These are phyloP conservation scores for Russula vinacea DNA, from an alignment of 768 basidiomycete genomes.

Conservation along the genomic window DNA sequence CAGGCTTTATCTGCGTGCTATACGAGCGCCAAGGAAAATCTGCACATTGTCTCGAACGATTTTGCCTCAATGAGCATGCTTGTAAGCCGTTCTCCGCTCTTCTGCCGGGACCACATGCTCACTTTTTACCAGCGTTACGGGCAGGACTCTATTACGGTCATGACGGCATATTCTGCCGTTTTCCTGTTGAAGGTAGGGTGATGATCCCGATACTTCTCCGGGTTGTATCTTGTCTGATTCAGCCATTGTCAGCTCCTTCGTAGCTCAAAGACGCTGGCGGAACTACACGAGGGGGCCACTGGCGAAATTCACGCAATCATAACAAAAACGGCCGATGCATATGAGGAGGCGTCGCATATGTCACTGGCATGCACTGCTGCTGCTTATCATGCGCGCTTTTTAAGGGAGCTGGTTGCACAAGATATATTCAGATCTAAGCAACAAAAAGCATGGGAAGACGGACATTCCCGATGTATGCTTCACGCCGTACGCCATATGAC, in stretches of 20 bases:
- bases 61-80: constrained; percentile 73
- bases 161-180: constrained; percentile 84
- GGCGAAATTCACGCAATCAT: constrained; percentile 66
- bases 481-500: neutral
- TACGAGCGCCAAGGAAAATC: constrained; percentile 65
- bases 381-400: constrained; percentile 77
- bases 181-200: constrained; percentile 66
- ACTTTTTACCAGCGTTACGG: constrained; percentile 60
- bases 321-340: constrained; percentile 70
- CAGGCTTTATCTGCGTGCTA: constrained; percentile 71
- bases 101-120: constrained; percentile 12
- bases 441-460: constrained; percentile 23
- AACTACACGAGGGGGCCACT: constrained; percentile 57
- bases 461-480: constrained; percentile 15
- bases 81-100: constrained; percentile 41
- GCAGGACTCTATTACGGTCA: constrained; percentile 79
- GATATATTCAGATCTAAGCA: constrained; percentile 53
- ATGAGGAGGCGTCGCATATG: constrained; percentile 64
- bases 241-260: constrained; percentile 56
- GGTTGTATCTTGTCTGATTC: constrained; percentile 18
- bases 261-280: constrained; percentile 53
- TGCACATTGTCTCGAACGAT: constrained; percentile 70
- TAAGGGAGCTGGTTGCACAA: constrained; percentile 62
- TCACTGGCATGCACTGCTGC: constrained; percentile 62
- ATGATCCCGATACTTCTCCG: constrained; percentile 19